These are phyloP conservation scores for Neurospora sp. DNA, from an alignment of 2,329 filamentous ascomycete species.

Conservation along the genomic window DNA sequence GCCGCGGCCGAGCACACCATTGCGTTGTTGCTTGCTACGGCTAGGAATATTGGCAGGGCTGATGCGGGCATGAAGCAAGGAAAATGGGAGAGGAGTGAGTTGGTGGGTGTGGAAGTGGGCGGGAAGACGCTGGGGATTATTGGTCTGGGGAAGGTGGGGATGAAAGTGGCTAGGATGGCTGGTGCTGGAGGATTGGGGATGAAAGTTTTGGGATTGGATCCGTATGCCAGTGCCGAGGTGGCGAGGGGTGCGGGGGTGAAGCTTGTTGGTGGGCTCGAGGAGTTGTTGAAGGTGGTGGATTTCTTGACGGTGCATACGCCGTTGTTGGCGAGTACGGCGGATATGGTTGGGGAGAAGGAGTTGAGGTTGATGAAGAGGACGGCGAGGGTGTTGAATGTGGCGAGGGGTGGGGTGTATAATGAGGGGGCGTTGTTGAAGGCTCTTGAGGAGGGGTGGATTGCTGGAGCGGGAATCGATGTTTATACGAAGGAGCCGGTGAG, in stretches of 20 bases:
- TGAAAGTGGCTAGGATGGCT: constrained; percentile 71
- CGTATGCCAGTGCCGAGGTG: constrained; percentile 66
- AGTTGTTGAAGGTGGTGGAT: constrained; percentile 58
- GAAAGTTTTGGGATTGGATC: constrained; percentile 65
- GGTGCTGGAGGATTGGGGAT: constrained; percentile 69
- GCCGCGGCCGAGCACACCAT: constrained; percentile 74
- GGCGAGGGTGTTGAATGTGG: constrained; percentile 68
- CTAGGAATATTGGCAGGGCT: constrained; percentile 62
- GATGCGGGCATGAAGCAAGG: constrained; percentile 60
- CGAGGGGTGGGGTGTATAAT: constrained; percentile 71
- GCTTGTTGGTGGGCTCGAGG: constrained; percentile 44
- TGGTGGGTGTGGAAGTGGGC: constrained; percentile 70
- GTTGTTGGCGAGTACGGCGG: constrained; percentile 65
- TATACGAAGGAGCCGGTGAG: constrained; percentile 65
- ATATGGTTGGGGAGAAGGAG: constrained; percentile 60
- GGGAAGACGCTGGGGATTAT: constrained; percentile 69
- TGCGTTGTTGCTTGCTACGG: constrained; percentile 62
- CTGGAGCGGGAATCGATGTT: constrained; percentile 70
- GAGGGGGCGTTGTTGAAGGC: constrained; percentile 63
- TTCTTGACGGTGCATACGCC: constrained; percentile 78
- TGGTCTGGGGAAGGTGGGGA: constrained; percentile 73
- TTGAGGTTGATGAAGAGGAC: constrained; percentile 63
- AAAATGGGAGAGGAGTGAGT: constrained; percentile 64
- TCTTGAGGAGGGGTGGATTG: constrained; percentile 60
- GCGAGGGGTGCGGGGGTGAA: constrained; percentile 58